These are phyloP conservation scores for Xylogone sp. DNA, from an alignment of 2,329 filamentous ascomycete species.

Conservation along the genomic window DNA sequence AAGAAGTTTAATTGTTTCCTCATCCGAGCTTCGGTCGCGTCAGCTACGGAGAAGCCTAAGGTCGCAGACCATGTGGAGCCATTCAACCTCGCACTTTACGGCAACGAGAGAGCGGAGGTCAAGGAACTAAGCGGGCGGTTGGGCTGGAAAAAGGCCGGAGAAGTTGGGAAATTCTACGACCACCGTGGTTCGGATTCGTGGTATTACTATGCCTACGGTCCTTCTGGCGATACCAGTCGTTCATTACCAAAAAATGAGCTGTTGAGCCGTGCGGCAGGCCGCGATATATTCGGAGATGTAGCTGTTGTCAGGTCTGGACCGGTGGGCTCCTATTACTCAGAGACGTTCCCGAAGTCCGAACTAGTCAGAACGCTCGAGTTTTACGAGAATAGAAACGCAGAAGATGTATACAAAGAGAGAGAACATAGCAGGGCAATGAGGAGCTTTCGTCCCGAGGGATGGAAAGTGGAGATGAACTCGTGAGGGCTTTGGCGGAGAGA, in stretches of 20 bases:
- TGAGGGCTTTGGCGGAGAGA: too few relatives aligned
- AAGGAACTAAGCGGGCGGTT: background rate
- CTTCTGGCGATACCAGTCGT: background rate
- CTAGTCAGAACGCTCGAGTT: slow-evolving; percentile 1
- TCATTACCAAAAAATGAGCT: background rate
- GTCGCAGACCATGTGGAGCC: background rate
- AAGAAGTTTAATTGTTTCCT: slow-evolving; percentile 12
- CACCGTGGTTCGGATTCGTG: background rate
- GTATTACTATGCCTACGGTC: background rate
- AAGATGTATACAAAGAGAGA: too few relatives aligned
- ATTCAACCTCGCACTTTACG: background rate
- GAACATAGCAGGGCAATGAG: too few relatives aligned
- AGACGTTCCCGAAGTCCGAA: background rate
- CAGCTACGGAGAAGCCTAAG: background rate
- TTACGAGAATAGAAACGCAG: too few relatives aligned
- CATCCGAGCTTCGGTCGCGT: background rate
- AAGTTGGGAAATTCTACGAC: background rate
- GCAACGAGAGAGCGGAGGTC: background rate
- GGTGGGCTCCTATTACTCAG: background rate
- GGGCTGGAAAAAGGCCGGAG: background rate
- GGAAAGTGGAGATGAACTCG: too few relatives aligned
- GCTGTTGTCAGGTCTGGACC: background rate
- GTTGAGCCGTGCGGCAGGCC: background rate
- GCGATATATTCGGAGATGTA: background rate
- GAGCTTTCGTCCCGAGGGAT: too few relatives aligned